Evolutionary conservation across 2,329 filamentous ascomycete species (phyloP), one percentile per base, ranked within the genome.

Genomic region (Pseudogymnoascus sp.): DNA sequence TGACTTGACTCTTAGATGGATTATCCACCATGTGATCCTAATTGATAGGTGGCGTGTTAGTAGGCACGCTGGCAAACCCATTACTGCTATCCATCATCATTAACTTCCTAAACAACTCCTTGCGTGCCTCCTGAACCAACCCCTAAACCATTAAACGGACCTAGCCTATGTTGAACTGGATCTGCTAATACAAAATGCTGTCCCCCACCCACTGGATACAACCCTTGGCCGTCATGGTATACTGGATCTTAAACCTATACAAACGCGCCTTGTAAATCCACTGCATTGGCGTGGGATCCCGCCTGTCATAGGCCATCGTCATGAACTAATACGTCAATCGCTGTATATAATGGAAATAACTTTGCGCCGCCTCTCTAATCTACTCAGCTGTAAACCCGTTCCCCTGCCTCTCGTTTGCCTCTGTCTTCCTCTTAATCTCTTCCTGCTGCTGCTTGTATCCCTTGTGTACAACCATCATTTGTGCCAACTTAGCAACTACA

Each of bases 201-300:
- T 64, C 44, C 25, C 42, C 21, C 25, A 62, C 64, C 53, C 28
- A 66, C 21, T 64, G 25, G 31, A 63, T 61, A 18, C 47, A 53
- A 14, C 61, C 42, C 12, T 63, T 28, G 12, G 60, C 33, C 1
- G 42, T 64, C 21, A n/a, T 66, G 28, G 53, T 64, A 53, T 65
- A 65, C 53, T 16, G 40, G 23, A 65, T 65, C 60, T 65, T 65
- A 31, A 65, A 65, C 5, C 40, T 12, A 16, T 65, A 65, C 16
- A 33, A 64, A 25, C 40, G 40, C 37, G 21, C 63, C 23, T 59
- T 23, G 21, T 64, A 65, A 61, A 65, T 40, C 62, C 60, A 65
- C 37, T 65, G 25, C 44, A 64, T 66, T 8, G 21, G 60, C 25
- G 18, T 63, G 12, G 44, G 59, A 61, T 65, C 44, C 12, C 37